phyloP scores from a whole-genome alignment of 345 rosid species.

The Brassica rapa region DNA sequence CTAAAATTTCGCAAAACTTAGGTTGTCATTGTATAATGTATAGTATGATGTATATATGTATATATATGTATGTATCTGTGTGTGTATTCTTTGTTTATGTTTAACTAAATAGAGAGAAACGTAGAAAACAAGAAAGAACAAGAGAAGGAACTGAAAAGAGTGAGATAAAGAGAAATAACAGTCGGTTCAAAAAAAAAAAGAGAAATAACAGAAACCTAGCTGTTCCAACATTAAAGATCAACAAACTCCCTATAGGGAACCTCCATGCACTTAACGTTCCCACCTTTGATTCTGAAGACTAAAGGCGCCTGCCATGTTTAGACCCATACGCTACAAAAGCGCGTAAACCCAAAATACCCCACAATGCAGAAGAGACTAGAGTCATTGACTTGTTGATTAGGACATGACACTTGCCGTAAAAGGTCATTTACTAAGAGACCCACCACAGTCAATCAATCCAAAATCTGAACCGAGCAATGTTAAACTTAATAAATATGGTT shows the following conservation, averaged over 20 bases:
- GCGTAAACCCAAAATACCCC: not conserved
- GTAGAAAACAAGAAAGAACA: too few species aligned
- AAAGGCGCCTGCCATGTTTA: not conserved
- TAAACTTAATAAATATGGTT: too few species aligned
- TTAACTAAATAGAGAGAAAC: too few species aligned
- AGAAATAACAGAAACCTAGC: not conserved
- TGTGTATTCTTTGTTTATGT: not conserved
- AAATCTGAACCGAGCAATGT: not conserved
- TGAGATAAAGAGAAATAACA: not conserved
- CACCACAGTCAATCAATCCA: not conserved
- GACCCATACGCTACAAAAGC: not conserved
- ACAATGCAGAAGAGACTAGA: not conserved
- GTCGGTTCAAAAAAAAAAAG: too few species aligned
- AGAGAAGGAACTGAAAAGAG: too few species aligned
- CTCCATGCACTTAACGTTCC: not conserved
- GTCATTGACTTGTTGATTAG: not conserved
- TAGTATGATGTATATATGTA: not conserved
- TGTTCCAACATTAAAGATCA: not conserved
- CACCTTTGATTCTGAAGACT: not conserved
- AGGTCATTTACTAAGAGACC: not conserved
- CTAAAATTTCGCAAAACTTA: not conserved
- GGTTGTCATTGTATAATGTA: not conserved
- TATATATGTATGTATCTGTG: not conserved
- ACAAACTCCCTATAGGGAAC: not conserved
- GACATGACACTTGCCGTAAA: not conserved